These are phyloP conservation scores for Neophaeococcomyces mojaviensis DNA, from an alignment of 2,329 filamentous ascomycete species.

Conservation along the genomic window DNA sequence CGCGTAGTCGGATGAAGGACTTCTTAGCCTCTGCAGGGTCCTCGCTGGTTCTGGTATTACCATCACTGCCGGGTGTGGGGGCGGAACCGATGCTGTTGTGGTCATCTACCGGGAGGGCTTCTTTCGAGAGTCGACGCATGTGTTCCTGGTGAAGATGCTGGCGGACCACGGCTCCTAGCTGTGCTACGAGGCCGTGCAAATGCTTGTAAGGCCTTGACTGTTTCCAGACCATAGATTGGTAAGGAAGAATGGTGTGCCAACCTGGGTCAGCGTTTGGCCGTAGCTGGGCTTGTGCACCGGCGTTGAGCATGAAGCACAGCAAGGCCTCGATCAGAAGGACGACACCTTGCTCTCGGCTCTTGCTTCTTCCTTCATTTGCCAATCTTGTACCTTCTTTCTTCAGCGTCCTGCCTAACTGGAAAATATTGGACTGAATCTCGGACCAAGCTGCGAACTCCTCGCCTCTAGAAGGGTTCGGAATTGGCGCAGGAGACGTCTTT, in stretches of 20 bases:
- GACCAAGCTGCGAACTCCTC: constrained; percentile 36
- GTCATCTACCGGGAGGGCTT: constrained; percentile 33
- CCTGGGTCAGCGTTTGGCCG: constrained; percentile 31
- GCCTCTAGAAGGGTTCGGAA: constrained; percentile 12
- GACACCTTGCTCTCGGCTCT: constrained; percentile 11
- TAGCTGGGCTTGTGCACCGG: constrained; percentile 35
- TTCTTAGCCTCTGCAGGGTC: constrained; percentile 31
- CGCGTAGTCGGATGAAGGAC: constrained; percentile 34
- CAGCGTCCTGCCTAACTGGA: constrained; percentile 36
- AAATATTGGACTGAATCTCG: constrained; percentile 36
- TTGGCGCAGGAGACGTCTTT: constrained; percentile 18
- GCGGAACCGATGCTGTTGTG: constrained; percentile 23
- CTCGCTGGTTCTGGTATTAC: constrained; percentile 27
- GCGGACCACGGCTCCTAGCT: constrained; percentile 41
- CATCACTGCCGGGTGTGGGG: constrained; percentile 39
- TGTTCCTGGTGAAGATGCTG: constrained; percentile 39
- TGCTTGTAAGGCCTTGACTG: constrained; percentile 32
- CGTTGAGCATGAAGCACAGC: constrained; percentile 42
- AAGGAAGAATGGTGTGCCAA: constrained; percentile 42
- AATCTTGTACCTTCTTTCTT: constrained; percentile 36
- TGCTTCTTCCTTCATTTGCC: constrained; percentile 5
- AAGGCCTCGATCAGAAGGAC: constrained; percentile 34
- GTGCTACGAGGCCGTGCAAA: constrained; percentile 37
- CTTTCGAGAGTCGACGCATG: constrained; percentile 37
- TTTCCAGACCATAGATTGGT: constrained; percentile 39